These are phyloP conservation scores for Phyllosticta ampelicida DNA, from an alignment of 2,329 filamentous ascomycete species.

Conservation along the genomic window DNA sequence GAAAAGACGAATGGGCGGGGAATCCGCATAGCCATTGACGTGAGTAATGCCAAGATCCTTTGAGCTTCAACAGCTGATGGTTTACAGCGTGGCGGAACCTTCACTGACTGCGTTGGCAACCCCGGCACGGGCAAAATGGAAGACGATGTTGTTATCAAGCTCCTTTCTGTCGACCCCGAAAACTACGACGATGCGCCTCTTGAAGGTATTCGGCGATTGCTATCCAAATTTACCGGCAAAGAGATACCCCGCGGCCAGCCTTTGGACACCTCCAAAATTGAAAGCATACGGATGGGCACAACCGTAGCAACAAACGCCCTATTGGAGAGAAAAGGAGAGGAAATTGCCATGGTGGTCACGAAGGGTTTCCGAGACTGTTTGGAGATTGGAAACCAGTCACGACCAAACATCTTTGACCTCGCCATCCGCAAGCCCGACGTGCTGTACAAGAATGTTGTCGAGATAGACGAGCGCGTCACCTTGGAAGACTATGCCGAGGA, in stretches of 20 bases:
- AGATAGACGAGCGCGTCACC: constrained; percentile 83
- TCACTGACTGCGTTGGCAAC: constrained; percentile 86
- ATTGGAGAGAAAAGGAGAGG: constrained; percentile 81
- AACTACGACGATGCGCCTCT: constrained; percentile 89
- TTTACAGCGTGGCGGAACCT: constrained; percentile 66
- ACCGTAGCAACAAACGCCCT: constrained; percentile 90
- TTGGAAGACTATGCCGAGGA: constrained; percentile 89
- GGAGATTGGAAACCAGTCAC: constrained; percentile 79
- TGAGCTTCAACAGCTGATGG: constrained; percentile 5
- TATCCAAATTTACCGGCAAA: constrained; percentile 62
- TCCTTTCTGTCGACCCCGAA: constrained; percentile 77
- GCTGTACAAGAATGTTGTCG: constrained; percentile 74
- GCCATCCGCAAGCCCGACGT: constrained; percentile 81
- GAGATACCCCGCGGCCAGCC: constrained; percentile 71
- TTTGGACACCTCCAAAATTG: constrained; percentile 72
- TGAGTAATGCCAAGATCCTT: constrained; percentile 13
- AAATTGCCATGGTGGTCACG: constrained; percentile 77
- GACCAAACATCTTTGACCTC: constrained; percentile 84
- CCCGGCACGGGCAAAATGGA: constrained; percentile 55
- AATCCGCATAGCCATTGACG: constrained; percentile 62
- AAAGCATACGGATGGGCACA: constrained; percentile 91
- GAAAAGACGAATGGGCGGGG: constrained; percentile 36
- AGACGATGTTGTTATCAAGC: constrained; percentile 74
- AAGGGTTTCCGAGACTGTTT: constrained; percentile 82
- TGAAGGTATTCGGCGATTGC: constrained; percentile 78